Base-by-base conservation (phyloP, 2,329 filamentous ascomycete genomes). In the Colletotrichum spaethianum region DNA sequence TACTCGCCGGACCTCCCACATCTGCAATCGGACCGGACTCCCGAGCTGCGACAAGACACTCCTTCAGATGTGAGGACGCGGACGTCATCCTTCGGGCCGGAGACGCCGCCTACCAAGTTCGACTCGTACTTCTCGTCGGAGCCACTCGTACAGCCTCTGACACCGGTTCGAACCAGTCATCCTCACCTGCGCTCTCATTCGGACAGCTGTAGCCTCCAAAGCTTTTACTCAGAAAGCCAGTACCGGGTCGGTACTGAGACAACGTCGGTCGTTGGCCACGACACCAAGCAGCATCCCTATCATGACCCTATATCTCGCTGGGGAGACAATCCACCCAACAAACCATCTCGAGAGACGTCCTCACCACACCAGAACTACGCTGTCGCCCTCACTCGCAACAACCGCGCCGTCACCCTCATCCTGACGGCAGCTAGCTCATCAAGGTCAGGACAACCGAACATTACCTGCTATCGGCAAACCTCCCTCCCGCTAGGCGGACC, bases 1-100 rank as follows among this genome's bases (percentile, higher is more conserved):
- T 70, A 72, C 38, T 69, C 70, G 6, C 70, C 70, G 20, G 65
- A 72, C 1, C 38, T 69, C 9, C 64, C 57, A 11, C 63, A 71
- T 3, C 50, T 63, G 7, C 33, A 20, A 33, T 38, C 36, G 28
- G 65, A 72, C 18, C 52, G 38, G 11, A 72, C 59, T 3, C 70
- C 70, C n/a, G 70, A 72, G 28, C 65, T 72, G 50, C 65, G 65
- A 16, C 70, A 72, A 23, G 70, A 72, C 55, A 72, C 65, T 5
- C 70, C 70, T 36, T 64, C 70, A 26, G 70, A 72, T 23, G 40
- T 23, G 23, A 53, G 70, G 23, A 70, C 70, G 28, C 52, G 70
- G 23, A 72, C 70, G 9, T 72, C 70, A 8, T 72, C 70, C 3
- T 72, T 69, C 38, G 70, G 65, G 1, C 70, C 70, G 46, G 70